phyloP scores from a whole-genome alignment of 495 filamentous ascomycete species.

The Bacidia rubella region DNA sequence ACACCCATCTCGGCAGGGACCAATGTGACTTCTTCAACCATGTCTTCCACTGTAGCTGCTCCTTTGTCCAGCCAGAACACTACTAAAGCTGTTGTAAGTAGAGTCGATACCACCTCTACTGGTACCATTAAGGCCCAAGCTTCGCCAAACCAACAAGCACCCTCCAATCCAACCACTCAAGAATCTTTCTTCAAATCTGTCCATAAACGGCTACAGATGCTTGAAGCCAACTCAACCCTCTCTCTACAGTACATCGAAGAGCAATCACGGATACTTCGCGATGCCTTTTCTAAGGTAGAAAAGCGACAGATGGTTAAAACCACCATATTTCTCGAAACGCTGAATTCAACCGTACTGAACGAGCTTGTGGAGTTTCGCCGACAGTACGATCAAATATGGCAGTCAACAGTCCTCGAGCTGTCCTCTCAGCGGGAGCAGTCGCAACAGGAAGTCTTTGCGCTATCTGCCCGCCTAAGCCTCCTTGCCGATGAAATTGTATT shows the following conservation, averaged over 20 bases:
- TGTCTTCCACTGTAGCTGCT: background rate
- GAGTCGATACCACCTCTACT: slow-evolving; percentile 13
- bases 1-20: no score
- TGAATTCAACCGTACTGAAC: slow-evolving; percentile 76
- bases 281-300: slow-evolving; percentile 83
- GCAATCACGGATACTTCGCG: slow-evolving; percentile 80
- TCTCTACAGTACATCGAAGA: slow-evolving; percentile 95
- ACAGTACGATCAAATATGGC: slow-evolving; percentile 95
- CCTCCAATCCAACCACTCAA: slow-evolving; percentile 70
- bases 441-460: slow-evolving; percentile 63
- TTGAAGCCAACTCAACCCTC: slow-evolving; percentile 85
- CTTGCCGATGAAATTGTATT: slow-evolving; percentile 91
- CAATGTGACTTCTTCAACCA: no score
- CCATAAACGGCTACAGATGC: slow-evolving; percentile 75
- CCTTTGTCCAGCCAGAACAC: background rate
- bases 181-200: slow-evolving; percentile 97
- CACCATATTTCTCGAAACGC: slow-evolving; percentile 59
- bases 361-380: slow-evolving; percentile 68
- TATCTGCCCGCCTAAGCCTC: slow-evolving; percentile 68
- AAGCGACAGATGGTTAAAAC: slow-evolving; percentile 77
- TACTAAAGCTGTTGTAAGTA: background rate
- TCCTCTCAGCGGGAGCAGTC: slow-evolving; percentile 73
- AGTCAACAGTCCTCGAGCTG: slow-evolving; percentile 81
- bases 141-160: slow-evolving; percentile 36
- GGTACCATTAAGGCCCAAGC: slow-evolving; percentile 36